Percentiles rank a stretch among this genome's conserved stretches.
These are phyloP conservation scores for Leishmania braziliensis DNA, from an alignment of 208 protist species.

Conservation along the genomic window DNA sequence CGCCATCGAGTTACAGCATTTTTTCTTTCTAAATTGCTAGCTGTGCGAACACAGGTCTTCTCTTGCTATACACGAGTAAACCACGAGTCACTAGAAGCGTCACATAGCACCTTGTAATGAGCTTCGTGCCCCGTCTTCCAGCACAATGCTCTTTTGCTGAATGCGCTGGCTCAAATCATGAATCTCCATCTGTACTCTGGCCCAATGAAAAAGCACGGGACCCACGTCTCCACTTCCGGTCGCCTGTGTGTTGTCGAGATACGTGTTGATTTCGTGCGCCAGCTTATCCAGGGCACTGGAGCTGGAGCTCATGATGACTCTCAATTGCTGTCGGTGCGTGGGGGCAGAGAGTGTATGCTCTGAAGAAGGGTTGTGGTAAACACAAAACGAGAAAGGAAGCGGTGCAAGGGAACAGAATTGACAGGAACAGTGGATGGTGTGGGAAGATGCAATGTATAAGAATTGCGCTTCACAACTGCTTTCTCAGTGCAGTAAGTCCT, in stretches of 20 bases:
- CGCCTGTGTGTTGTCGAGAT: conserved; percentile 17
- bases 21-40: neutral
- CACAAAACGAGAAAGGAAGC: conserved; percentile 8
- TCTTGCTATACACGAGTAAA: neutral
- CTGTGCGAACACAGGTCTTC: neutral
- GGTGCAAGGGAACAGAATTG: neutral
- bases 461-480: neutral
- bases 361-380: conserved; percentile 3
- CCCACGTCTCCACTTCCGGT: conserved; percentile 22
- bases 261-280: conserved; percentile 21
- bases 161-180: conserved; percentile 28
- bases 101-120: neutral
- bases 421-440: neutral
- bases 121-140: conserved; percentile 22
- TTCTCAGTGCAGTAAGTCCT: neutral
- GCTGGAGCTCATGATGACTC: conserved; percentile 13
- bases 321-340: neutral
- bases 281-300: conserved; percentile 23
- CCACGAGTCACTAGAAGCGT: neutral
- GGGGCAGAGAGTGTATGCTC: neutral
- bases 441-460: neutral
- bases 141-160: conserved; percentile 19
- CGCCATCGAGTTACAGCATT: neutral
- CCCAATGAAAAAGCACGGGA: conserved; percentile 21
- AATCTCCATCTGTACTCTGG: conserved; percentile 30